These are phyloP conservation scores for Austroboletus niveus DNA, from an alignment of 1,284 basidiomycete genomes.

Conservation along the genomic window DNA sequence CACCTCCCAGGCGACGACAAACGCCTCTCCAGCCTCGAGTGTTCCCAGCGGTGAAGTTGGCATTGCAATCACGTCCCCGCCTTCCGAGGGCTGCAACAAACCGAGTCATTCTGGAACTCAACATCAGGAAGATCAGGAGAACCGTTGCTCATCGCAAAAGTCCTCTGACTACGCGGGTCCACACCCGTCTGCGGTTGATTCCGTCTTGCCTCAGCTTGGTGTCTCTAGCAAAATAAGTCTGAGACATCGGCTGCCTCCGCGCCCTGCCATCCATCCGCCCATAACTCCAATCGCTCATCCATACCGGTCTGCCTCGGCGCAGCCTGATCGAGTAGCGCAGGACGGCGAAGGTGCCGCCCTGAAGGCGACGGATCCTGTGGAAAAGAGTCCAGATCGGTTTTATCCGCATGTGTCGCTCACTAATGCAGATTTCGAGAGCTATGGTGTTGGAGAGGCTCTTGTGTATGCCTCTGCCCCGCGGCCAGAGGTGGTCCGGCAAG, in stretches of 20 bases:
- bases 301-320: constrained; percentile 14
- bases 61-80: constrained; percentile 66
- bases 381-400: background rate
- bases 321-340: background rate
- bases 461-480: constrained; percentile 35
- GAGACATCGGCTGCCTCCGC: constrained; percentile 52
- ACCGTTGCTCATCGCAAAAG: constrained; percentile 12
- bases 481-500: background rate
- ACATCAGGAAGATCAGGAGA: constrained; percentile 13
- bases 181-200: constrained; percentile 36
- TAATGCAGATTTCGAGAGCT: constrained; percentile 35
- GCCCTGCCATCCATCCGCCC: constrained; percentile 29
- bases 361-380: background rate
- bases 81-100: constrained; percentile 42
- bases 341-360: background rate
- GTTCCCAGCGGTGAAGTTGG: constrained; percentile 44
- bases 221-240: constrained; percentile 38
- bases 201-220: constrained; percentile 20
- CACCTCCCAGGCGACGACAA: constrained; percentile 29
- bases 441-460: constrained; percentile 48
- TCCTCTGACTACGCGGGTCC: constrained; percentile 49
- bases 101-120: constrained; percentile 42
- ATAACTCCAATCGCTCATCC: constrained; percentile 25
- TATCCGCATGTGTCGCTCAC: constrained; percentile 34
- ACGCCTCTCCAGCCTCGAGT: constrained; percentile 17